Conservation (phyloP, 2,329 filamentous ascomycete genomes). For the Alternaria triticimaculans region DNA sequence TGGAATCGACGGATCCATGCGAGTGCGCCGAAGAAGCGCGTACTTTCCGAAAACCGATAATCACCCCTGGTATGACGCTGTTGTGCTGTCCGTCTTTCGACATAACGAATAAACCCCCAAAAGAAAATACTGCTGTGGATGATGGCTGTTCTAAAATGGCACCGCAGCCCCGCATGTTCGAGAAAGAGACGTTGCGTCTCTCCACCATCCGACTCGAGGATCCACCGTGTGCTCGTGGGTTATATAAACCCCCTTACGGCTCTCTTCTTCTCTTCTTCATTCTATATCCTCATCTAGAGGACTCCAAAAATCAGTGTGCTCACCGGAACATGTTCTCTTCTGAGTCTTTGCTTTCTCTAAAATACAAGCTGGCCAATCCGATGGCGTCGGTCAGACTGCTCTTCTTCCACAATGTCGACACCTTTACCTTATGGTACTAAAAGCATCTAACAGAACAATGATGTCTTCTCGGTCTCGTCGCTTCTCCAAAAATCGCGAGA, state of each 20-base stretch:
- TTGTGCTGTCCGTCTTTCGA: neutral
- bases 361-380: rapidly evolving
- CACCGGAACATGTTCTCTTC: too few species aligned
- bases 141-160: neutral
- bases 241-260: neutral
- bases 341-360: neutral
- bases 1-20: too few species aligned
- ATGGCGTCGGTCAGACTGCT: neutral
- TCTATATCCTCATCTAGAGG: neutral
- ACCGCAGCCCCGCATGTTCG: neutral
- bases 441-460: rapidly evolving
- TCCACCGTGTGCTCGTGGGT: neutral
- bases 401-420: neutral
- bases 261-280: neutral
- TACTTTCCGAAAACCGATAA: too few species aligned
- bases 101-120: rapidly evolving
- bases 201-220: neutral
- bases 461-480: too few species aligned
- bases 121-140: rapidly evolving
- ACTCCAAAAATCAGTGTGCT: too few species aligned
- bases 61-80: too few species aligned
- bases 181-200: neutral
- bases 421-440: too few species aligned
- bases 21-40: too few species aligned
- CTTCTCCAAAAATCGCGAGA: neutral